Percentiles rank a stretch among this genome's conserved stretches.
These are phyloP conservation scores for Tylopilus cervinicoccineus DNA, from an alignment of 768 basidiomycete species.

Conservation along the genomic window DNA sequence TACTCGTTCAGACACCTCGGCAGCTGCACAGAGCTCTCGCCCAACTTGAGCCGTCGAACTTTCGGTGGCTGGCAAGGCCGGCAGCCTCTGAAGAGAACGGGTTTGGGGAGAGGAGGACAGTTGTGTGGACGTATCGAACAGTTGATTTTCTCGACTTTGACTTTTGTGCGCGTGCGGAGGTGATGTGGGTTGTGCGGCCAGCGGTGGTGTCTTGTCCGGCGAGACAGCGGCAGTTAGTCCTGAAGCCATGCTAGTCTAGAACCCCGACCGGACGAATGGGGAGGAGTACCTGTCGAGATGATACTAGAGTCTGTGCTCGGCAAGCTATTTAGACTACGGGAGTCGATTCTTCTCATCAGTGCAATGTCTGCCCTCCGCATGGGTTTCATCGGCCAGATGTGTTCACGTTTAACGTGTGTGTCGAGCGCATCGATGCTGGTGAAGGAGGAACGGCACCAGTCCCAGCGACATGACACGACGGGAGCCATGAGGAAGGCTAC, in stretches of 20 bases:
- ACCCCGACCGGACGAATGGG: not conserved
- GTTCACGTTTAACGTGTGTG: slow-evolving; percentile 45
- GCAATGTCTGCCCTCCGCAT: slow-evolving; percentile 43
- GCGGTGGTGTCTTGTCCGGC: slow-evolving; percentile 1
- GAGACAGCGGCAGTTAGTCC: not conserved
- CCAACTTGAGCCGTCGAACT: slow-evolving; percentile 8
- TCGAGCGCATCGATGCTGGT: slow-evolving; percentile 35
- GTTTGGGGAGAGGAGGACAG: slow-evolving; percentile 19
- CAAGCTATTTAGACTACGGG: slow-evolving; percentile 31
- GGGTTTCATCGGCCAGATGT: slow-evolving; percentile 43
- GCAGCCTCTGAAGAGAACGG: slow-evolving; percentile 11
- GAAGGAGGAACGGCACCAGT: slow-evolving; percentile 48
- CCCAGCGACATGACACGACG: slow-evolving; percentile 45
- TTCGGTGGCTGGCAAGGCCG: slow-evolving; percentile 22
- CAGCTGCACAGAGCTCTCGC: slow-evolving; percentile 9
- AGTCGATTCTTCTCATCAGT: slow-evolving; percentile 34
- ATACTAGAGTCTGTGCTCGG: slow-evolving; percentile 9
- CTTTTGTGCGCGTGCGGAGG: not conserved
- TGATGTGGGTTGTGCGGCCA: not conserved
- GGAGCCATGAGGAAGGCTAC: not conserved
- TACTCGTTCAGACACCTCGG: slow-evolving; percentile 19
- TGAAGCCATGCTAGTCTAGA: slow-evolving; percentile 7
- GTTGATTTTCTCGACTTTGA: not conserved
- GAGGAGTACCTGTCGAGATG: slow-evolving; percentile 18
- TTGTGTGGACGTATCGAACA: slow-evolving; percentile 17